A percentile compares a stretch with the other conserved stretches of the same genome.
These are phyloP conservation scores for Lycium ferocissimum DNA, from an alignment of 257 asterid genomes.

Conservation along the genomic window DNA sequence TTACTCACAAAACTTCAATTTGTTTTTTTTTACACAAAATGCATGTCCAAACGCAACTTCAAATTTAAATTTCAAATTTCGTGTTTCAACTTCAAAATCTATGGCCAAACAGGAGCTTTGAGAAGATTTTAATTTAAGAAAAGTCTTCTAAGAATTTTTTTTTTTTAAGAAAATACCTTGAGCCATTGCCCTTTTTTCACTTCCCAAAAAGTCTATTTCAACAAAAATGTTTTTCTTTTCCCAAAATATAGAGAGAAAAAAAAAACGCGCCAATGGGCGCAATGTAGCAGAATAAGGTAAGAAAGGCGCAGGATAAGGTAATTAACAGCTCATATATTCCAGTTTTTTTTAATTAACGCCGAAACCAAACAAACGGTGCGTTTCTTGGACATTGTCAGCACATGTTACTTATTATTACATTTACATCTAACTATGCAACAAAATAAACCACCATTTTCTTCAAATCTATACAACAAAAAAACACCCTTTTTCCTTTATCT, in stretches of 20 bases:
- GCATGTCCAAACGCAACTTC: too few relatives aligned
- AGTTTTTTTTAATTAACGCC: slow-evolving; percentile 33
- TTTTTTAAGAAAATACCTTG: background rate
- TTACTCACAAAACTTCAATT: too few relatives aligned
- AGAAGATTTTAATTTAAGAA: background rate
- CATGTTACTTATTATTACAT: slow-evolving; percentile 30
- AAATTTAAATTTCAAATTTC: too few relatives aligned
- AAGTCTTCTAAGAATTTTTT: background rate
- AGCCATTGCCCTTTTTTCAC: too few relatives aligned
- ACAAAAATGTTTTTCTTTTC: background rate
- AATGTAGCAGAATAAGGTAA: slow-evolving; percentile 22
- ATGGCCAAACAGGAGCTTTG: background rate
- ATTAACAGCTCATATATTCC: slow-evolving; percentile 45
- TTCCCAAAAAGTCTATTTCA: background rate
- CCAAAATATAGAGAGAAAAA: background rate
- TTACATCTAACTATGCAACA: slow-evolving; percentile 36
- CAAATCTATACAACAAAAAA: slow-evolving; percentile 37
- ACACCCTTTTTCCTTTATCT: slow-evolving; percentile 1
- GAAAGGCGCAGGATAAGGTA: slow-evolving; percentile 31
- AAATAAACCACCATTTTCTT: slow-evolving; percentile 28
- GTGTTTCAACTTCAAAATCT: too few relatives aligned
- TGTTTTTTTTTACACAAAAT: too few relatives aligned
- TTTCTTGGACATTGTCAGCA: slow-evolving; percentile 39
- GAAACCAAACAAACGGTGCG: slow-evolving; percentile 23
- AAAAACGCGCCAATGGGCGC: slow-evolving; percentile 27